Percentiles rank a stretch among this genome's conserved stretches.
phyloP scores from a whole-genome alignment of 73 alveolate genomes.

The Paramecium tetraurelia region DNA sequence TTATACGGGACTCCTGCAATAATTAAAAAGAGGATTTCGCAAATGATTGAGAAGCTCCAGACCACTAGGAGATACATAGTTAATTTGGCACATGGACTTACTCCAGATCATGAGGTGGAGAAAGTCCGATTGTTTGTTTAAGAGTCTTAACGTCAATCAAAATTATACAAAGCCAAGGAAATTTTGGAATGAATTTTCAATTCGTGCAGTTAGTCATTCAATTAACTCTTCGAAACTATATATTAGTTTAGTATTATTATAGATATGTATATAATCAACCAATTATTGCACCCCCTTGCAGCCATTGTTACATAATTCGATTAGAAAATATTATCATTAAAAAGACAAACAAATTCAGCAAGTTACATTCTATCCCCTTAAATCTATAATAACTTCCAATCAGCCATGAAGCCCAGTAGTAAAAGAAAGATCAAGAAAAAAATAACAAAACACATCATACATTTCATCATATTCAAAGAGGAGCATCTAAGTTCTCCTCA shows the following conservation, averaged over 20 bases:
- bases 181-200: neutral
- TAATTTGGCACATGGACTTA: slow-evolving; percentile 74
- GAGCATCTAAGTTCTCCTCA: slow-evolving; percentile 11
- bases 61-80: slow-evolving; percentile 66
- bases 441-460: neutral
- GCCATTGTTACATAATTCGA: neutral
- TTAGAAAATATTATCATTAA: neutral
- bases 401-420: neutral
- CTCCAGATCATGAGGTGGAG: slow-evolving; percentile 72
- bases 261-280: neutral
- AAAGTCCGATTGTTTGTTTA: slow-evolving; percentile 62
- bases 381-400: neutral
- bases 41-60: slow-evolving; percentile 58
- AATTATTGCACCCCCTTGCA: neutral
- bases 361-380: neutral
- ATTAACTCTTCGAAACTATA: neutral
- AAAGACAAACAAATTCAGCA: neutral
- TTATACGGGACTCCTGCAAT: slow-evolving; percentile 64
- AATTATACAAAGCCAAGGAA: neutral
- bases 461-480: neutral
- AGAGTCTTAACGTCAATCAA: slow-evolving; percentile 26
- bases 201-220: neutral
- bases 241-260: neutral
- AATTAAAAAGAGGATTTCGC: slow-evolving; percentile 57
- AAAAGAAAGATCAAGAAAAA: neutral